Conservation (phyloP, 2,329 filamentous ascomycete genomes). For the Fusarium chaquense region DNA sequence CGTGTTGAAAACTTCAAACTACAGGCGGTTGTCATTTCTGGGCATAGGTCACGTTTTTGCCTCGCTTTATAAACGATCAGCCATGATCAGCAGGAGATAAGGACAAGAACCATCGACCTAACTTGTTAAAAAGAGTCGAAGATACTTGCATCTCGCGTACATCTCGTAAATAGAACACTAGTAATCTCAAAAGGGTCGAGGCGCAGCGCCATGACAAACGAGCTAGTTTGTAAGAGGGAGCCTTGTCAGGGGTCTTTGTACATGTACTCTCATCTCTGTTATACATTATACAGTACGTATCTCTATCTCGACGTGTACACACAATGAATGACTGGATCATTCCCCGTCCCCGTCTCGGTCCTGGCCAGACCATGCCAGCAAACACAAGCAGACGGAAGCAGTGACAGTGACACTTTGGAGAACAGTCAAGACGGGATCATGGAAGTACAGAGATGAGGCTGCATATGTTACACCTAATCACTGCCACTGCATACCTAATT, state of each 20-base stretch:
- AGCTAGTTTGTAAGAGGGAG: slow-evolving; percentile 19
- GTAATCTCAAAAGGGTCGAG: slow-evolving; percentile 30
- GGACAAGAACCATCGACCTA: not conserved
- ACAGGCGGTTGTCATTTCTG: slow-evolving; percentile 23
- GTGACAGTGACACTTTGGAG: not conserved
- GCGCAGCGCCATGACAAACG: slow-evolving; percentile 14
- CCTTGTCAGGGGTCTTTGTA: slow-evolving; percentile 4
- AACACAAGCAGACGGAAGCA: not conserved
- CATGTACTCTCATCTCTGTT: not conserved
- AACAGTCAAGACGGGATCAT: not conserved
- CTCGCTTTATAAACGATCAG: slow-evolving; percentile 20
- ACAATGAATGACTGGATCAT: not conserved
- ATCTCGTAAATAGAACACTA: slow-evolving; percentile 31
- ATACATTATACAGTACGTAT: not conserved
- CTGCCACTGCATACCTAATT: not conserved
- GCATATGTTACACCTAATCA: not conserved
- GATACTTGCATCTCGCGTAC: slow-evolving; percentile 23
- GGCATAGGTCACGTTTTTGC: slow-evolving; percentile 31
- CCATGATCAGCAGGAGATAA: slow-evolving; percentile 30
- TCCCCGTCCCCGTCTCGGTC: not conserved
- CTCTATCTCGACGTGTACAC: not conserved
- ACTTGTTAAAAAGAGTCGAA: slow-evolving; percentile 6
- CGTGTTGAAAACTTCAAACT: slow-evolving; percentile 5
- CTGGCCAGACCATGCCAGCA: not conserved
- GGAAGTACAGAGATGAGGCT: slow-evolving; percentile 5